These are phyloP conservation scores for Talaromyces islandicus DNA, from an alignment of 2,329 filamentous ascomycete species.

Conservation along the genomic window DNA sequence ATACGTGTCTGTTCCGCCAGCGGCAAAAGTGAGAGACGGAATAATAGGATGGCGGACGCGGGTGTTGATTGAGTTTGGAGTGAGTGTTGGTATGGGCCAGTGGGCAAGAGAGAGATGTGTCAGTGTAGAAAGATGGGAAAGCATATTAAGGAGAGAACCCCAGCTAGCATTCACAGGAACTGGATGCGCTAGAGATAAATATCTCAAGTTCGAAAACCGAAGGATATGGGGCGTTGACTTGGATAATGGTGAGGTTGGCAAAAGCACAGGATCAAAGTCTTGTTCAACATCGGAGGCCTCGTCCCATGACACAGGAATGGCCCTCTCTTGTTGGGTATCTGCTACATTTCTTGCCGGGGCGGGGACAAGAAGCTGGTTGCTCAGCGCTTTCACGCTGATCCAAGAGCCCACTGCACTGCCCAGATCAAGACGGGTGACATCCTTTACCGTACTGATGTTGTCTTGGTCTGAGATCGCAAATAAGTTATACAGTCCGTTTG, in stretches of 20 bases:
- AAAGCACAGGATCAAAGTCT: constrained; percentile 6
- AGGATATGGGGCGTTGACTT: constrained; percentile 20
- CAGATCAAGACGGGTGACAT: constrained; percentile 49
- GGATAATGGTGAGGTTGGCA: constrained; percentile 11
- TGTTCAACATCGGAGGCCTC: constrained; percentile 15
- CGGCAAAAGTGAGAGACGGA: constrained; percentile 18
- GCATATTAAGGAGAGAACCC: constrained; percentile 49
- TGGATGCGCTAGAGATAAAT: constrained; percentile 53
- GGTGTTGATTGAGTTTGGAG: constrained; percentile 40
- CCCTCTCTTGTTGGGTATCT: constrained; percentile 8
- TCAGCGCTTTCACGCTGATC: constrained; percentile 45
- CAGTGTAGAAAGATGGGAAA: constrained; percentile 49
- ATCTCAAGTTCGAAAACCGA: constrained; percentile 49
- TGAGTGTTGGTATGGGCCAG: constrained; percentile 56
- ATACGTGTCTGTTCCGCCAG: constrained; percentile 50
- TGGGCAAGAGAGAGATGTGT: constrained; percentile 58
- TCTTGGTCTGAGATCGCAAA: constrained; percentile 33
- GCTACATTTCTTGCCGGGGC: constrained; percentile 4
- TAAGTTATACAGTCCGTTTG: constrained; percentile 45
- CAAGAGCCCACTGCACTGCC: constrained; percentile 44
- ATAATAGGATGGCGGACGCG: constrained; percentile 35
- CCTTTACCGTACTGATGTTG: constrained; percentile 26
- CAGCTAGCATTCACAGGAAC: constrained; percentile 43
- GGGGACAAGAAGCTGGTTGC: constrained; percentile 34
- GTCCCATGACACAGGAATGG: constrained; percentile 38